Base-by-base conservation (phyloP, 2,329 filamentous ascomycete species). In the Decorospora gaudefroyi region DNA sequence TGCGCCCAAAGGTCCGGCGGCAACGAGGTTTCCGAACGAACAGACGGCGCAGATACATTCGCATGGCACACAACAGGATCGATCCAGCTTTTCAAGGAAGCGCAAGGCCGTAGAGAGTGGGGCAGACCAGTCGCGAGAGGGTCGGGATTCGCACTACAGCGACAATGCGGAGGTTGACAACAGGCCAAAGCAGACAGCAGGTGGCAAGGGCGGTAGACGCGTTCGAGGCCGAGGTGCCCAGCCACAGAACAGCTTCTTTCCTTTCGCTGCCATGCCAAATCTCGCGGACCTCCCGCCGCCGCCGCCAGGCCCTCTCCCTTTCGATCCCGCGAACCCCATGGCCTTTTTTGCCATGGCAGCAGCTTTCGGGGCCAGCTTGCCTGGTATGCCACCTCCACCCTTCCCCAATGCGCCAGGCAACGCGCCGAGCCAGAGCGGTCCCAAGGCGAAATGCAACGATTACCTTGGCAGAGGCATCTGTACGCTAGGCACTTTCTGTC, bases 391-490 rank as follows among this genome's bases (percentile, higher is more conserved):
- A 54, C 42, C 49, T 1, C 71, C 76, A 26, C 48, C 55, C 9
- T 32, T 47, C 3, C 16, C 46, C 11, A 40, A 25, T 15, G 71
- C 76, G 49, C 74, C 74, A 12, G 56, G 46, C 16, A 46, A 50
- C 17, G 48, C 36, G 3, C 47, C 53, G 12, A 31, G 16, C 17
- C 45, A 38, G 5, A 42, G 39, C n/a, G 29, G 29, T 38, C 63
- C 39, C 59, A 73, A 57, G 59, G 72, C 76, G 43, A 76, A 81
- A 45, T 91, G 87, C 61, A 76, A 80, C 44, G 84, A 89, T 65
- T 90, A 87, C 57, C 85, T 89, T 45, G 80, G 73, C 1, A 87
- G 87, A 55, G 88, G 88, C 0, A 88, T 80, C 59, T 91, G 88
- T 62, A 78, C 82, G 4, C 74, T 83, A 26, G 86, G 86, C 3